A percentile compares a stretch with the other conserved stretches of the same genome.
These are phyloP conservation scores for Gnetum montanum DNA, from an alignment of 75 land plant genomes.

Conservation along the genomic window DNA sequence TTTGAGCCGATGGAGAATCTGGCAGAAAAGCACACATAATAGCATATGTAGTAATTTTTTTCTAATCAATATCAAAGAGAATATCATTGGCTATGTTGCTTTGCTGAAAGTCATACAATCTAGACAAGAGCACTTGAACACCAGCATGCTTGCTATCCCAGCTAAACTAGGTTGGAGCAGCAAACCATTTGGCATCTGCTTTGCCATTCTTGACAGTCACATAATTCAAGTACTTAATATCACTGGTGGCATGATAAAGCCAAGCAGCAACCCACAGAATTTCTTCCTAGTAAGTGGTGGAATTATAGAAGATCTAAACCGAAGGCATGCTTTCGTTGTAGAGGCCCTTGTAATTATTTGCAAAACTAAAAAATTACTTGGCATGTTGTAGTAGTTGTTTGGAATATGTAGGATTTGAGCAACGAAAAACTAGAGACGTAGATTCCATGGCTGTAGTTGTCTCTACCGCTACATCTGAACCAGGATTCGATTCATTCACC, in stretches of 20 bases:
- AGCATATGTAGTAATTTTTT: no score
- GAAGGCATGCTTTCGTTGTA: constrained; percentile 62
- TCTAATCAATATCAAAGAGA: no score
- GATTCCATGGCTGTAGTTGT: constrained; percentile 83
- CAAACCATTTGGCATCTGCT: constrained; percentile 67
- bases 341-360: constrained; percentile 42
- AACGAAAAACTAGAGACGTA: constrained; percentile 87
- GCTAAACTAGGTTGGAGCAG: constrained; percentile 90
- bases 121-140: no score
- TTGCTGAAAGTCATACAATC: no score
- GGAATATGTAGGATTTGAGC: constrained; percentile 50
- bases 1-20: no score
- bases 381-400: constrained; percentile 65
- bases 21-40: no score
- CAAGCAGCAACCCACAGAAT: constrained; percentile 93
- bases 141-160: constrained; percentile 97
- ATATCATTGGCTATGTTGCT: no score
- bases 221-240: constrained; percentile 53
- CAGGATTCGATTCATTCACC: constrained; percentile 52
- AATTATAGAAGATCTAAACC: constrained; percentile 73
- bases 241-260: constrained; percentile 88
- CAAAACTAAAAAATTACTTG: constrained; percentile 67
- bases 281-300: constrained; percentile 87
- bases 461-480: constrained; percentile 92
- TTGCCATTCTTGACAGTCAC: constrained; percentile 61